Conservation (phyloP, 306 rosid genomes). For the Trifolium pratense region DNA sequence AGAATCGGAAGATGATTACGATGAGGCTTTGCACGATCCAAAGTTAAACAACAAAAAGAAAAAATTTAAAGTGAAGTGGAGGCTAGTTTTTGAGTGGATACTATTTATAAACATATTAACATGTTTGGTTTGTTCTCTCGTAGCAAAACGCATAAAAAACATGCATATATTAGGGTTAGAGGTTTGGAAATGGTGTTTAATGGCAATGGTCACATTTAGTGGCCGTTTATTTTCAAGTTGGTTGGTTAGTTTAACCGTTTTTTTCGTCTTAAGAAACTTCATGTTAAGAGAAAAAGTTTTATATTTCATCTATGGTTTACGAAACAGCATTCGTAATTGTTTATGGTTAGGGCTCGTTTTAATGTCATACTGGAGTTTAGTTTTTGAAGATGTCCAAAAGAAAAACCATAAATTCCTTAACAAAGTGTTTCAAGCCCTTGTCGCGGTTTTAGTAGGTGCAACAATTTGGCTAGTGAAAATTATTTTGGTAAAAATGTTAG, state of each 20-base stretch:
- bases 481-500: slow-evolving; percentile 55
- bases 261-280: slow-evolving; percentile 50
- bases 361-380: slow-evolving; percentile 53
- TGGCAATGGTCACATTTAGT: slow-evolving; percentile 60
- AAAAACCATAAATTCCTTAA: slow-evolving; percentile 51
- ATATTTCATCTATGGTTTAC: slow-evolving; percentile 57
- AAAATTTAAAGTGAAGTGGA: slow-evolving; percentile 51
- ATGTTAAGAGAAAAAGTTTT: slow-evolving; percentile 57
- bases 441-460: slow-evolving; percentile 49
- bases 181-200: slow-evolving; percentile 58
- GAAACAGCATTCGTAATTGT: slow-evolving; percentile 57
- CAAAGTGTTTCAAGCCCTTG: slow-evolving; percentile 50
- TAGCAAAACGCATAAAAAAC: slow-evolving; percentile 37
- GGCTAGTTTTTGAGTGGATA: slow-evolving; percentile 48
- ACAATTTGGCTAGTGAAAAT: slow-evolving; percentile 56
- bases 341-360: slow-evolving; percentile 52
- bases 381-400: slow-evolving; percentile 44
- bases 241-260: slow-evolving; percentile 42
- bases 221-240: slow-evolving; percentile 57
- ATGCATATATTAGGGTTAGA: slow-evolving; percentile 44
- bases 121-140: slow-evolving; percentile 46
- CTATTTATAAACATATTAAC: slow-evolving; percentile 51
- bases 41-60: slow-evolving; percentile 37
- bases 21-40: background rate
- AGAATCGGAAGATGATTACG: background rate